Conservation (phyloP, 2,329 filamentous ascomycete species). For the Mariannaea elegans region DNA sequence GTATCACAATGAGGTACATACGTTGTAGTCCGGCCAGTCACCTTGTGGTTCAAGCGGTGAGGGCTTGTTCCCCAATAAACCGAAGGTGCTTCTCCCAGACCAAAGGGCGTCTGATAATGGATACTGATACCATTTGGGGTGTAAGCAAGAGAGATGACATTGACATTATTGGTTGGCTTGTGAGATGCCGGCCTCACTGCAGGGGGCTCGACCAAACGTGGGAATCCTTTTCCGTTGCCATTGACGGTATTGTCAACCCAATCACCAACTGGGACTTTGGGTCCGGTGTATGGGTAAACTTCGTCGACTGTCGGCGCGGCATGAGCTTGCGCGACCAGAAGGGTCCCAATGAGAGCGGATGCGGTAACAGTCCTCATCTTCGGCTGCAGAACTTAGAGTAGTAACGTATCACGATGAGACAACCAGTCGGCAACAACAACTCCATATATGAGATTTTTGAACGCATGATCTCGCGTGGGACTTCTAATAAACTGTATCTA, state of each 20-base stretch:
- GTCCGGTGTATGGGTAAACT: conserved; percentile 57
- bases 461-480: no score
- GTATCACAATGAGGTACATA: neutral
- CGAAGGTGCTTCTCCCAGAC: conserved; percentile 53
- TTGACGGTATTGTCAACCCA: conserved; percentile 60
- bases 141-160: conserved; percentile 60
- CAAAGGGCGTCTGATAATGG: conserved; percentile 63
- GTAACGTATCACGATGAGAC: neutral
- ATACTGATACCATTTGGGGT: conserved; percentile 59
- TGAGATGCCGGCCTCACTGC: conserved; percentile 54
- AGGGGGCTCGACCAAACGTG: conserved; percentile 58
- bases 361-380: conserved; percentile 10
- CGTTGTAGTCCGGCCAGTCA: conserved; percentile 42
- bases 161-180: conserved; percentile 61
- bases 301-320: conserved; percentile 47
- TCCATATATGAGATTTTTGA: no score
- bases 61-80: conserved; percentile 53
- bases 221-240: conserved; percentile 61
- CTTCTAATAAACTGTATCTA: no score
- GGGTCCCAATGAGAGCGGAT: neutral
- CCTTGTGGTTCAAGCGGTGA: conserved; percentile 45
- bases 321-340: conserved; percentile 16
- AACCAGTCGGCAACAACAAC: neutral
- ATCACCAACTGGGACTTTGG: conserved; percentile 57
- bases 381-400: neutral